phyloP scores from a whole-genome alignment of 768 basidiomycete species.

The Chalciporus piperatus region DNA sequence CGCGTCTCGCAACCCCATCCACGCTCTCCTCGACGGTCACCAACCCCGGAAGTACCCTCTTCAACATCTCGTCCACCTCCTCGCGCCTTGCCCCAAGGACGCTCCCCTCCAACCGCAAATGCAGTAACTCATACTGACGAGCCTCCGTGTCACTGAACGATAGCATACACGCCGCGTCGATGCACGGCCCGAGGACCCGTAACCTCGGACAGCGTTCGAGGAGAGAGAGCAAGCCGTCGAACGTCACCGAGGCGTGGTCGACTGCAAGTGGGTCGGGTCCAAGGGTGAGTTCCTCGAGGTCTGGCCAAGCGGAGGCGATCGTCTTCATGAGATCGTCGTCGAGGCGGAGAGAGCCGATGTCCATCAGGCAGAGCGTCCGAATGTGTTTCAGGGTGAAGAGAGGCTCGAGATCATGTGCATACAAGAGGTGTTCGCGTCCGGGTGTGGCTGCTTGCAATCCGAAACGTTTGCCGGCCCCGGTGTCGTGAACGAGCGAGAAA shows the following conservation, averaged over 20 bases:
- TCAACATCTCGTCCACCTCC: conserved; percentile 20
- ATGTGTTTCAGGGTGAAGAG: conserved; percentile 13
- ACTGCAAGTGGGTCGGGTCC: background rate
- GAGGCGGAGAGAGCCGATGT: conserved; percentile 13
- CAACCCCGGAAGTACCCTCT: conserved; percentile 20
- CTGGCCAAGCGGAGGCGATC: conserved; percentile 14
- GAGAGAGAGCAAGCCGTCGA: conserved; percentile 20
- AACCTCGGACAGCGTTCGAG: conserved; percentile 20
- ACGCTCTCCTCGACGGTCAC: conserved; percentile 22
- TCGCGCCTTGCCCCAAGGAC: conserved; percentile 11
- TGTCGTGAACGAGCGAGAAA: conserved; percentile 24
- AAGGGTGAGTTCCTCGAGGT: conserved; percentile 18
- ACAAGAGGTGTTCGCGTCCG: conserved; percentile 17
- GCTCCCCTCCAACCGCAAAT: conserved; percentile 16
- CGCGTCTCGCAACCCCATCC: conserved; percentile 10
- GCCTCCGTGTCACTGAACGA: conserved; percentile 12
- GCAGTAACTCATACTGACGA: conserved; percentile 8
- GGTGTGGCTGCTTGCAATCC: conserved; percentile 15
- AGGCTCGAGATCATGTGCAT: conserved; percentile 10
- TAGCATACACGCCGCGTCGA: conserved; percentile 17
- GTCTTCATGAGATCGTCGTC: conserved; percentile 17
- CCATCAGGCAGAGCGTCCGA: conserved; percentile 12
- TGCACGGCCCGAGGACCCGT: conserved; percentile 3
- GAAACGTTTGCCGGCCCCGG: conserved; percentile 17
- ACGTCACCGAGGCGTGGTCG: conserved; percentile 8